Base-by-base conservation (phyloP, 1,284 basidiomycete genomes). In the Taiwanofungus camphoratus region DNA sequence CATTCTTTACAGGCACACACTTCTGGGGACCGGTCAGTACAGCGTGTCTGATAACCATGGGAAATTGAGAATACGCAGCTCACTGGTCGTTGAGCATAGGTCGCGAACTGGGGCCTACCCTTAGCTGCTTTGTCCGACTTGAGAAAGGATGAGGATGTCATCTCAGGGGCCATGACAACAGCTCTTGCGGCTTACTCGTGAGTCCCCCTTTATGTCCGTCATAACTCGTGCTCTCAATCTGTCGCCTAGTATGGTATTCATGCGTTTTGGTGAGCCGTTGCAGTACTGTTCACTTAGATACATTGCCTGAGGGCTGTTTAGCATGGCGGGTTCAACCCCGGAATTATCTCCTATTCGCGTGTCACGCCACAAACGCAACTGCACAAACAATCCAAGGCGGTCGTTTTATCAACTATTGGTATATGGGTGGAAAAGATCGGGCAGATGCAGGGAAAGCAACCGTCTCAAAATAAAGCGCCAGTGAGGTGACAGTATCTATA, bases 71-170 rank as follows among this genome's bases (percentile, higher is more conserved):
- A 32, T 38, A 15, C 35, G 32, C 36, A 29, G 34, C 32, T 42
- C 27, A 36, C 49, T 51, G 41, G 39, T 40, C 15, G 34, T 21
- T 16, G 24, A 18, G 29, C 31, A 41, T 42, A 95, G 87, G 83
- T 93, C 47, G 94, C 94, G 41, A 98, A 97, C 73, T 98, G 94
- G 89, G 94, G 93, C 58, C 78, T 98, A 23, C 93, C 93, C 44
- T 68, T 97, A 31, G 93, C 93, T 53, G 93, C 93, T 30, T 68
- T 98, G 35, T 64, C 92, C 4, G 94, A 98, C 68, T 70, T 96
- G 57, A 72, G 71, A 58, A 95, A 94, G 64, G 90, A 95, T 77
- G 91, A 95, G 66, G 91, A 95, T 56, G 76, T 91, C 62, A 98
- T 98, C 56, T 95, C 92, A 40, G 91, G 93, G 16, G 78, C 92